Evolutionary conservation across 768 basidiomycete species (phyloP).

Genomic region (Leccinum barrowsii): DNA sequence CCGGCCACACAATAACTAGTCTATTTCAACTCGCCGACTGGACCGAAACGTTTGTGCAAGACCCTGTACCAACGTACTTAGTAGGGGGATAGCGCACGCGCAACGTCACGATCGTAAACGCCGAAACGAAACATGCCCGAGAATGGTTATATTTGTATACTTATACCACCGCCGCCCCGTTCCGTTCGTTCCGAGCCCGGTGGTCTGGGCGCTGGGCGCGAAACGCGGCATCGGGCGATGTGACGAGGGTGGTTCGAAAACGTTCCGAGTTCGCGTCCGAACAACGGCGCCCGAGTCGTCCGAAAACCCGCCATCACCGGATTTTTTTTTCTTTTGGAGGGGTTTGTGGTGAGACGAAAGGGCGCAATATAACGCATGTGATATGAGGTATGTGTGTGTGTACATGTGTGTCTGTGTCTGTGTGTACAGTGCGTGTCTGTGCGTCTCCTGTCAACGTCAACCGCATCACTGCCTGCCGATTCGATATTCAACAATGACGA

Average conservation of each 20-base stretch:
- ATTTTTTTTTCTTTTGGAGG: too few species aligned
- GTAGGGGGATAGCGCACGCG: conserved; percentile 15
- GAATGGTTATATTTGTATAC: neutral
- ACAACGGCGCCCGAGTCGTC: neutral
- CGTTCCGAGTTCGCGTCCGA: neutral
- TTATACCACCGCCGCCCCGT: neutral
- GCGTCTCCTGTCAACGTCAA: neutral
- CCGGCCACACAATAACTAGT: too few species aligned
- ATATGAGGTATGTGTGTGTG: neutral
- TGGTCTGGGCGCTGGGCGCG: neutral
- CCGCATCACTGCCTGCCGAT: neutral
- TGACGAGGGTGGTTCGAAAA: too few species aligned
- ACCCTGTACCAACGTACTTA: too few species aligned
- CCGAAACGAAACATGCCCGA: conserved; percentile 9
- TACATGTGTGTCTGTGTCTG: neutral
- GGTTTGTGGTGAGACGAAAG: neutral
- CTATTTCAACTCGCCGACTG: too few species aligned
- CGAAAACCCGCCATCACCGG: neutral
- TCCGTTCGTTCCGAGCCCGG: neutral
- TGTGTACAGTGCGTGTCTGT: neutral
- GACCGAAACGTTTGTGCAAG: too few species aligned
- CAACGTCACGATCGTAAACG: conserved; percentile 1
- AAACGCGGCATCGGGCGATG: neutral
- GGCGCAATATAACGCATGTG: neutral
- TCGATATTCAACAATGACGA: neutral